phyloP scores from a whole-genome alignment of 441 rosid genomes.

The Macaranga tanarius region DNA sequence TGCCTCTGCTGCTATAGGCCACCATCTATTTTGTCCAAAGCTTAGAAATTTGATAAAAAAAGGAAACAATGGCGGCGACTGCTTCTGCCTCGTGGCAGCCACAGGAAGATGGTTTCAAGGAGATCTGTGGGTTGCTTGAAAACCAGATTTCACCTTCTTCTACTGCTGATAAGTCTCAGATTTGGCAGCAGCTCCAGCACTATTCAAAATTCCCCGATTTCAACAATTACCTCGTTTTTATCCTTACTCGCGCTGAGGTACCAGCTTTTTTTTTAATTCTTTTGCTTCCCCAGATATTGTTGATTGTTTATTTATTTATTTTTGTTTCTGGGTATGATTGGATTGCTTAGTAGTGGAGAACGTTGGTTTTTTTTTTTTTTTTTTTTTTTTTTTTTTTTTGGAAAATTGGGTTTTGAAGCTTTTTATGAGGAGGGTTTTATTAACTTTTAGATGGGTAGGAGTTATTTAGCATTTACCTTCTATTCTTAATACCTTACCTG shows the following conservation, averaged over 20 bases:
- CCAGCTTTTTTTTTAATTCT: conserved; percentile 1
- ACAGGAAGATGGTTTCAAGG: conserved; percentile 70
- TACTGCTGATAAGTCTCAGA: conserved; percentile 86
- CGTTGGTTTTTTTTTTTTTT: neutral
- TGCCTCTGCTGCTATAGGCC: neutral
- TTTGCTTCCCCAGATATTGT: conserved; percentile 13
- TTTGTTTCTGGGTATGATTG: conserved; percentile 13
- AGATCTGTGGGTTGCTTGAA: conserved; percentile 82
- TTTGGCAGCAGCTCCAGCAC: conserved; percentile 91
- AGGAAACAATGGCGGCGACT: conserved; percentile 27
- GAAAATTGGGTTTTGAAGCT: conserved; percentile 3
- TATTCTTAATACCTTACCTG: neutral
- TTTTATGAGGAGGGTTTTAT: conserved; percentile 12
- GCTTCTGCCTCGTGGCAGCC: conserved; percentile 71
- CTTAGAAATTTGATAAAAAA: no score
- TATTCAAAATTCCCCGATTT: conserved; percentile 94
- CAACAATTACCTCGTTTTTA: conserved; percentile 92
- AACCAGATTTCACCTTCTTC: conserved; percentile 93
- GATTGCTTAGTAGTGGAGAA: neutral
- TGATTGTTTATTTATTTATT: neutral
- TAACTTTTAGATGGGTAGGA: neutral
- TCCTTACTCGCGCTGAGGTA: conserved; percentile 88
- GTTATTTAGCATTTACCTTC: neutral
- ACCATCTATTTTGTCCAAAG: neutral
- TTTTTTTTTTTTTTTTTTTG: neutral